These are phyloP conservation scores for Sporothrix pallida DNA, from an alignment of 2,329 filamentous ascomycete genomes.

Conservation along the genomic window DNA sequence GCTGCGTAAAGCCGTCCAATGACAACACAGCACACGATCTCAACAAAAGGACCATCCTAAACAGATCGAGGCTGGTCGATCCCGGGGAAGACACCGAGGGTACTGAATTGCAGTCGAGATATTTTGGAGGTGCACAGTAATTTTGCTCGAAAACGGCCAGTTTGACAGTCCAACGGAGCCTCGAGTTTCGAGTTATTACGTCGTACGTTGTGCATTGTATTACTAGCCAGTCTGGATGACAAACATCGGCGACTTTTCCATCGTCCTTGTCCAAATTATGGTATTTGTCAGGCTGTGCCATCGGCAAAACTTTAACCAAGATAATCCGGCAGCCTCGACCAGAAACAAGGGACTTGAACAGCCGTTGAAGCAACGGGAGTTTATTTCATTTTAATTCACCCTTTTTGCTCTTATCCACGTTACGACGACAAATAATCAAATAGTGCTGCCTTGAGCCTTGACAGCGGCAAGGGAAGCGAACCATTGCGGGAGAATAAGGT, in stretches of 20 bases:
- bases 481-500: not conserved
- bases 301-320: not conserved
- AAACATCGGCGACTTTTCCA: not conserved
- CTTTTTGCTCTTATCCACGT: too few species aligned
- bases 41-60: not conserved
- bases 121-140: not conserved
- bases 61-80: not conserved
- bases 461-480: not conserved
- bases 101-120: not conserved
- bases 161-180: not conserved
- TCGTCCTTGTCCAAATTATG: not conserved
- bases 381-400: too few species aligned
- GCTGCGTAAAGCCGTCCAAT: conserved; percentile 3
- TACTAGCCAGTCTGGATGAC: not conserved
- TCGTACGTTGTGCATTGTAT: too few species aligned
- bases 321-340: not conserved
- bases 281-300: conserved; percentile 12
- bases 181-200: too few species aligned
- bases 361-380: not conserved
- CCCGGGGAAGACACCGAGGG: not conserved
- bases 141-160: not conserved
- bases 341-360: conserved; percentile 5
- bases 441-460: not conserved
- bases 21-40: conserved; percentile 1
- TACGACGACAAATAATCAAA: not conserved